A percentile compares a stretch with the other conserved stretches of the same genome.
phyloP scores from a whole-genome alignment of 2,329 filamentous ascomycete genomes.

The Penicillium sp. region DNA sequence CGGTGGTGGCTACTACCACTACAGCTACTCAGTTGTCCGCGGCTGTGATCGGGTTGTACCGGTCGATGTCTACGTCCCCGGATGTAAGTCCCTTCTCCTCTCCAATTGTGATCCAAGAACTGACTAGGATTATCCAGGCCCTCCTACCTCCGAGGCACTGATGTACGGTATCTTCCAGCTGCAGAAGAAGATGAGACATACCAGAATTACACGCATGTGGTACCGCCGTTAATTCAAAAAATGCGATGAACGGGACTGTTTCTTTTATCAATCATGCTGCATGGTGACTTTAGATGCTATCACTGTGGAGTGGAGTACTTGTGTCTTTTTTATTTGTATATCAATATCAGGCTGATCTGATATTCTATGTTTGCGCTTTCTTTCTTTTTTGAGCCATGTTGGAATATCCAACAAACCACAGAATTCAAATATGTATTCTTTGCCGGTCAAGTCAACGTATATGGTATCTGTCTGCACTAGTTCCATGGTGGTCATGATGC shows the following conservation, averaged over 20 bases:
- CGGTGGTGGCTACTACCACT: slow-evolving; percentile 85
- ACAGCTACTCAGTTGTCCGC: slow-evolving; percentile 77
- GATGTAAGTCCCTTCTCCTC: slow-evolving; percentile 61
- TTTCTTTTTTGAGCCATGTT: slow-evolving; percentile 3
- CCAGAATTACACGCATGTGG: slow-evolving; percentile 60
- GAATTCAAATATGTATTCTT: slow-evolving; percentile 1
- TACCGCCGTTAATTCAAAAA: slow-evolving; percentile 49
- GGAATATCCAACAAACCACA: slow-evolving; percentile 7
- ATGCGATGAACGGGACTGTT: slow-evolving; percentile 8
- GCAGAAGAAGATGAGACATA: slow-evolving; percentile 74
- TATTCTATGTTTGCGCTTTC: slow-evolving; percentile 4
- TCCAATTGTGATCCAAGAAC: slow-evolving; percentile 1
- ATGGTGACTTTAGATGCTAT: slow-evolving; percentile 18
- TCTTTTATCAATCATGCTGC: slow-evolving; percentile 14
- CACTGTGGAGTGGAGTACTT: slow-evolving; percentile 22
- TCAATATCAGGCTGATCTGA: slow-evolving; percentile 16
- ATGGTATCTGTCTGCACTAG: background rate
- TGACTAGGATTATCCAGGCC: slow-evolving; percentile 35
- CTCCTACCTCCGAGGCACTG: slow-evolving; percentile 57
- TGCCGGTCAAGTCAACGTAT: background rate
- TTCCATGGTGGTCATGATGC: too few species aligned
- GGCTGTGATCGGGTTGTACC: slow-evolving; percentile 79
- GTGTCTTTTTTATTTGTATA: slow-evolving; percentile 26
- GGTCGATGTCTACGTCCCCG: slow-evolving; percentile 84
- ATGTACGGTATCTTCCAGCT: slow-evolving; percentile 74